Percentiles rank a stretch among this genome's conserved stretches.
Evolutionary conservation across 257 asterid genomes (phyloP).

Genomic region (Scutellaria barbata): DNA sequence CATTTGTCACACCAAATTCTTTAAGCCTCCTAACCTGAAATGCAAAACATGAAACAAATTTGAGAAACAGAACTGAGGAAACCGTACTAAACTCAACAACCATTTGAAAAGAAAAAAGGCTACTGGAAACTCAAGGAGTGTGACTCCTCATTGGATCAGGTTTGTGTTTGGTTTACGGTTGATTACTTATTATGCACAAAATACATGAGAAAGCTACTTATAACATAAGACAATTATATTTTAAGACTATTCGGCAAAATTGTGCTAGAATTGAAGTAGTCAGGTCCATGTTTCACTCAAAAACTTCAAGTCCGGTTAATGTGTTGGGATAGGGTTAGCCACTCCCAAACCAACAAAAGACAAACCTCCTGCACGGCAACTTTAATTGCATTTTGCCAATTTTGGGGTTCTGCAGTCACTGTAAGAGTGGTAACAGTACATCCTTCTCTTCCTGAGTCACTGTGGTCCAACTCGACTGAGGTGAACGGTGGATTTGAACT

Average conservation of each 20-base stretch:
- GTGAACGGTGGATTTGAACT: conserved; percentile 99
- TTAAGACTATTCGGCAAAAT: no score
- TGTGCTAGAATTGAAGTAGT: no score
- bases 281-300: no score
- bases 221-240: no score
- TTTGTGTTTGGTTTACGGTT: no score
- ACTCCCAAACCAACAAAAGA: neutral
- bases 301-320: no score
- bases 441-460: conserved; percentile 99
- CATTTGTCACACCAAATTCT: conserved; percentile 97
- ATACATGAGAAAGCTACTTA: no score
- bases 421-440: conserved; percentile 99
- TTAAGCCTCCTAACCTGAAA: conserved; percentile 95
- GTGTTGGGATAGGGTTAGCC: no score
- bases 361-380: conserved; percentile 99
- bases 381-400: conserved; percentile 92
- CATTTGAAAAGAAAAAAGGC: conserved; percentile 24
- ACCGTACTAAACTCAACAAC: conserved; percentile 25
- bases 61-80: conserved; percentile 29
- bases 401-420: conserved; percentile 92
- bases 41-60: conserved; percentile 18
- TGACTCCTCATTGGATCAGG: no score
- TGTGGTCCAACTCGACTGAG: conserved; percentile 96
- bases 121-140: neutral
- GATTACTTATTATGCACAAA: no score